Percentiles rank a stretch among this genome's conserved stretches.
Conservation (phyloP, 179 eudicot species). For the Corrigiola litoralis region DNA sequence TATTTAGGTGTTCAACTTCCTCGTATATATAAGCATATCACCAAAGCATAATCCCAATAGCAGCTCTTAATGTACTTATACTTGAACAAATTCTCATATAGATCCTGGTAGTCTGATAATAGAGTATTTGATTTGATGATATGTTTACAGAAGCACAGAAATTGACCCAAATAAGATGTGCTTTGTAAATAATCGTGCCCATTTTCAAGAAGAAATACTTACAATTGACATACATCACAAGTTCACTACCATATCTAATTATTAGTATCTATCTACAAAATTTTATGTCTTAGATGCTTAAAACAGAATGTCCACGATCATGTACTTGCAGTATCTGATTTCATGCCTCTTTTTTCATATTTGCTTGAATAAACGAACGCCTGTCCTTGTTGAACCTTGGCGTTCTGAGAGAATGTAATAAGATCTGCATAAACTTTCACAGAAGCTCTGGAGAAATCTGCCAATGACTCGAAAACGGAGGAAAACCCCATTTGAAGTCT, state of each 20-base stretch:
- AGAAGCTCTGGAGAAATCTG: conserved; percentile 33
- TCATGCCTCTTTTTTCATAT: no score
- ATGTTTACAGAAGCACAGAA: not conserved
- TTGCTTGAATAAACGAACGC: no score
- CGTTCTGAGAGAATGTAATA: conserved; percentile 24
- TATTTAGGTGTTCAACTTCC: no score
- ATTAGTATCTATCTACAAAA: not conserved
- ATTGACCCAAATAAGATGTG: not conserved
- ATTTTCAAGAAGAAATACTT: not conserved
- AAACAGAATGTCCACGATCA: not conserved
- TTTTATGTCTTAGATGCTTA: not conserved
- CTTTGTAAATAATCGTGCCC: not conserved
- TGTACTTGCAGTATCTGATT: no score
- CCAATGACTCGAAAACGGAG: conserved; percentile 44
- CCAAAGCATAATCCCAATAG: no score
- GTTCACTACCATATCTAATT: not conserved
- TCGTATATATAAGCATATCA: no score
- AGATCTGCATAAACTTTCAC: conserved; percentile 9
- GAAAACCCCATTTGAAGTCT: conserved; percentile 41
- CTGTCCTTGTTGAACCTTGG: no score
- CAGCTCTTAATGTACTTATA: no score
- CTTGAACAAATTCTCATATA: no score
- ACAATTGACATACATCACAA: not conserved
- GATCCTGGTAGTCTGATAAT: no score
- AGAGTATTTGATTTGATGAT: no score